Percentiles rank a stretch among this genome's conserved stretches.
phyloP scores from a whole-genome alignment of 495 filamentous ascomycete species.

The Mytilinidion resinicola region DNA sequence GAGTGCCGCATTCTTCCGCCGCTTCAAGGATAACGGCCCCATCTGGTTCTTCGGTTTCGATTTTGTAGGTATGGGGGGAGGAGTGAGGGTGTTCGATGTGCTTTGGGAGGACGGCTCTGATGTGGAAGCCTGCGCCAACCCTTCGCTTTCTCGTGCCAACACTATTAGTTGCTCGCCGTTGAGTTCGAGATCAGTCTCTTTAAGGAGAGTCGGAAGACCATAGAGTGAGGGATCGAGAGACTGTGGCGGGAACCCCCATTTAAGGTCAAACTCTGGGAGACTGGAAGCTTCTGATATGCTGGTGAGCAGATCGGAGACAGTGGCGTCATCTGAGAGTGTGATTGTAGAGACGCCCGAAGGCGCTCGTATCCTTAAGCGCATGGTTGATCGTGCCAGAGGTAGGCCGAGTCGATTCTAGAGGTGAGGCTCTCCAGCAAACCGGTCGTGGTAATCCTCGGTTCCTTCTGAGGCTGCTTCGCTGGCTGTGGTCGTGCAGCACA shows the following conservation, averaged over 20 bases:
- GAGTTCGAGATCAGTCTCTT: conserved; percentile 58
- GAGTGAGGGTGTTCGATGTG: neutral
- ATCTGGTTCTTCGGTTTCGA: conserved; percentile 6
- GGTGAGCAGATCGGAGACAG: conserved; percentile 54
- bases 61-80: neutral
- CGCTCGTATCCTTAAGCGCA: conserved; percentile 59
- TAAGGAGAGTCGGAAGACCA: conserved; percentile 42
- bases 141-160: conserved; percentile 41
- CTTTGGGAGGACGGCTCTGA: neutral
- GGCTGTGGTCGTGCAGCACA: no score
- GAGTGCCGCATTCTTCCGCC: conserved; percentile 38
- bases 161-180: conserved; percentile 81
- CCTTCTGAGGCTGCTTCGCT: no score
- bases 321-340: conserved; percentile 58
- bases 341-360: conserved; percentile 57
- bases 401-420: no score
- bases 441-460: no score
- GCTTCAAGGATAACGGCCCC: conserved; percentile 33
- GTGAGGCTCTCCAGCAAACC: no score
- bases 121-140: conserved; percentile 5
- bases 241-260: conserved; percentile 80
- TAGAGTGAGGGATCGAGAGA: conserved; percentile 54
- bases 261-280: conserved; percentile 60
- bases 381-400: conserved; percentile 23
- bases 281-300: conserved; percentile 52